A percentile compares a stretch with the other conserved stretches of the same genome.
Evolutionary conservation across 163 green algal genomes (phyloP).

Genomic region (Smithsoniella earleae): DNA sequence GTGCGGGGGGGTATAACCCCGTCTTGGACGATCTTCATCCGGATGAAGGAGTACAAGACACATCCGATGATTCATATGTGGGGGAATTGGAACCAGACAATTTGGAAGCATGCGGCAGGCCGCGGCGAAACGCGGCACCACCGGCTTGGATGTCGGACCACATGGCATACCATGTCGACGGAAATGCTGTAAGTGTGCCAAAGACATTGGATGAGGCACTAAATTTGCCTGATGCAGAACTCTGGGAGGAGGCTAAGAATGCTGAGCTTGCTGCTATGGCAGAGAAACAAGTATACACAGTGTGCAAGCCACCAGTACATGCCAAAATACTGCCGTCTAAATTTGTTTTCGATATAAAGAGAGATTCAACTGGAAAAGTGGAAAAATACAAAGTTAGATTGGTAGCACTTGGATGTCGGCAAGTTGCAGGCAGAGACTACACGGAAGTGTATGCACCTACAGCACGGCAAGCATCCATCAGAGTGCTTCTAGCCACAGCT

Average conservation of each 20-base stretch:
- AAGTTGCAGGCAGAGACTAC: not conserved
- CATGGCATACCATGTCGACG: not conserved
- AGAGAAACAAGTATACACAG: constrained; percentile 33
- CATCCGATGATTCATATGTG: not conserved
- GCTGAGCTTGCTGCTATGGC: constrained; percentile 33
- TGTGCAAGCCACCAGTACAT: constrained; percentile 29
- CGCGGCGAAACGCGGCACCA: not conserved
- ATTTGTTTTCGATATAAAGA: constrained; percentile 50
- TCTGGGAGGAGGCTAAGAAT: constrained; percentile 31
- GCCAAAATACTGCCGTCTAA: constrained; percentile 40
- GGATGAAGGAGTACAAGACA: not conserved
- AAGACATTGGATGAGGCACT: constrained; percentile 39
- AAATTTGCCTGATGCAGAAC: not conserved
- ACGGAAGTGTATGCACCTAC: not conserved
- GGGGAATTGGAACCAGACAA: not conserved
- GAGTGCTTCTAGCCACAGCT: not conserved
- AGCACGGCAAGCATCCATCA: not conserved
- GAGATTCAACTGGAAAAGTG: constrained; percentile 8
- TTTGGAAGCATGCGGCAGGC: not conserved
- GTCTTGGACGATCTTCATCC: not conserved
- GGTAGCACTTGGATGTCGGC: not conserved
- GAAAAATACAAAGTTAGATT: not conserved
- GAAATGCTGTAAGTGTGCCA: not conserved
- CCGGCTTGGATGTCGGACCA: not conserved
- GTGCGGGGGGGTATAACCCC: too few species aligned